Percentiles rank a stretch among this genome's conserved stretches.
Conservation (phyloP, 1,284 basidiomycete species). For the Cystobasidiaceae sp. region DNA sequence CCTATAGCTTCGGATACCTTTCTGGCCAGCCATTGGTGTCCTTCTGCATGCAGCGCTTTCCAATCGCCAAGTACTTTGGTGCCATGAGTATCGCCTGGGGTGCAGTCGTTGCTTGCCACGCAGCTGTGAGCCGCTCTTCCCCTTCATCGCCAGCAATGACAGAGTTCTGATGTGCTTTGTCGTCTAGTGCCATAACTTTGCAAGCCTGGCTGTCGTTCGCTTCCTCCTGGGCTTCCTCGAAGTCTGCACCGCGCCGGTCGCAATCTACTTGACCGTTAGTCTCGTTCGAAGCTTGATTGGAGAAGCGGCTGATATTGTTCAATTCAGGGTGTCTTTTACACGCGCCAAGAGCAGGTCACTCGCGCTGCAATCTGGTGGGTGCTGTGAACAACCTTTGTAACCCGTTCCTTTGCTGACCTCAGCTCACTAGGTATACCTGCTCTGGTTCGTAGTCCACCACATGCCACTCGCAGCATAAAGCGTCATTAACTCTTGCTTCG, state of each 20-base stretch:
- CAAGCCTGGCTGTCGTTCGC: constrained; percentile 39
- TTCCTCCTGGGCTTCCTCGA: constrained; percentile 45
- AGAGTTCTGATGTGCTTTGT: no score
- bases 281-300: constrained; percentile 41
- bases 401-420: background rate
- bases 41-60: constrained; percentile 40
- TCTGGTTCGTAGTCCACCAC: constrained; percentile 8
- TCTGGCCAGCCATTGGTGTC: constrained; percentile 36
- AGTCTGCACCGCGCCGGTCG: constrained; percentile 27
- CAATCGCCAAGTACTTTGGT: constrained; percentile 39
- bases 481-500: background rate
- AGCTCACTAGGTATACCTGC: background rate
- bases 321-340: background rate
- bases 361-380: constrained; percentile 6
- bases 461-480: background rate
- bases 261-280: constrained; percentile 21
- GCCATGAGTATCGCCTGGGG: constrained; percentile 28
- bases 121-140: constrained; percentile 8
- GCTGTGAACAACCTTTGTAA: background rate
- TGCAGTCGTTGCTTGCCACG: background rate
- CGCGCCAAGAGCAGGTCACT: background rate
- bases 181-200: constrained; percentile 41
- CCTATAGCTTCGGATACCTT: constrained; percentile 38
- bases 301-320: constrained; percentile 33
- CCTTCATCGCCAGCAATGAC: no score